phyloP scores from a whole-genome alignment of 2,329 filamentous ascomycete species.

The Neocucurbitaria cava region DNA sequence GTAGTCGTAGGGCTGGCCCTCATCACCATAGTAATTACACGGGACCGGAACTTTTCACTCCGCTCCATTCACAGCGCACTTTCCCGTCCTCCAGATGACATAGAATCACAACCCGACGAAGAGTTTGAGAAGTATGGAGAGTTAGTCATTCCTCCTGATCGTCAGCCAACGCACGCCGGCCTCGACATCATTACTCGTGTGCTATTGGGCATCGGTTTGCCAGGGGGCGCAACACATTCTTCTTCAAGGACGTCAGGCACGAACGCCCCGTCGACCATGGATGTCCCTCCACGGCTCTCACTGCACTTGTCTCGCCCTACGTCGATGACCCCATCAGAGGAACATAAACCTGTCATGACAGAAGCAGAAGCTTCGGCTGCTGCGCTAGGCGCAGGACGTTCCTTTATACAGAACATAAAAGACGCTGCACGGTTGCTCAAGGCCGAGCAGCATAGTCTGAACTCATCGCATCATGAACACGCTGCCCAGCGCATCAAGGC shows the following conservation, averaged over 20 bases:
- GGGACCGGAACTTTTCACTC: background rate
- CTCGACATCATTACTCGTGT: slow-evolving; percentile 3
- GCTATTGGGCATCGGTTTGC: background rate
- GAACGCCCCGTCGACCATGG: no score
- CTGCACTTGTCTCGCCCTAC: background rate
- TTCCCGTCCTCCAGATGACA: background rate
- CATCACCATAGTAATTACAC: background rate
- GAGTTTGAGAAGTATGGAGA: slow-evolving; percentile 1
- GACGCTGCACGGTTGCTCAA: background rate
- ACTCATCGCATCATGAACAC: background rate
- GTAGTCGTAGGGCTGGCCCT: background rate
- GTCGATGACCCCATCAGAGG: background rate
- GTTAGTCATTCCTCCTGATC: background rate
- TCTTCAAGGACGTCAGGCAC: background rate
- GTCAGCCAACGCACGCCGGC: background rate
- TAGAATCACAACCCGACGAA: background rate
- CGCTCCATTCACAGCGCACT: background rate
- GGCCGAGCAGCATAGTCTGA: background rate
- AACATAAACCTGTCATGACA: background rate
- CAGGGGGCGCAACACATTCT: background rate
- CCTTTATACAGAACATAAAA: background rate
- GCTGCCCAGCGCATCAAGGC: background rate
- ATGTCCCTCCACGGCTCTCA: background rate
- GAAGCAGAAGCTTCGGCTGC: background rate
- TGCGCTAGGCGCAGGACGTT: background rate